Conservation (phyloP, 2,329 filamentous ascomycete species). For the Trichoderma gracile region DNA sequence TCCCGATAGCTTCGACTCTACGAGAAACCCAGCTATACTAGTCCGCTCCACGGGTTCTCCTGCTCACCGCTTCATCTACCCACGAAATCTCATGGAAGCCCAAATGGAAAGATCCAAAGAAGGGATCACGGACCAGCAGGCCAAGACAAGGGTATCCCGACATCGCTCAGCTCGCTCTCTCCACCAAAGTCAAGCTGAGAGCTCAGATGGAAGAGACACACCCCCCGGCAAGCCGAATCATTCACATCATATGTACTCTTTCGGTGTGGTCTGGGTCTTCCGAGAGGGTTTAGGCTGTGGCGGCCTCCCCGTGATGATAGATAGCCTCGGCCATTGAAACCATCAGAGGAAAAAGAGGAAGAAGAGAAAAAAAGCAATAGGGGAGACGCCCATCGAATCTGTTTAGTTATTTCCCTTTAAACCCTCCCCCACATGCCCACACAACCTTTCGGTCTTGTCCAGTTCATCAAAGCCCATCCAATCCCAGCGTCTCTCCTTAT, state of each 20-base stretch:
- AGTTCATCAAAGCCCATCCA: too few species aligned
- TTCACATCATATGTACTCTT: not conserved
- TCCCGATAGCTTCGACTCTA: too few species aligned
- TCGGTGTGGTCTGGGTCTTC: not conserved
- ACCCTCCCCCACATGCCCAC: not conserved
- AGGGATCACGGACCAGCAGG: not conserved
- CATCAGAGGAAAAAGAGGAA: not conserved
- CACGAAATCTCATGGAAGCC: not conserved
- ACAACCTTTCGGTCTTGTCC: not conserved
- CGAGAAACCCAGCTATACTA: not conserved
- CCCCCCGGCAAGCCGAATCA: not conserved
- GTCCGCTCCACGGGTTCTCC: not conserved
- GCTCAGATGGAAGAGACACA: too few species aligned
- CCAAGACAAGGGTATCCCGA: constrained; percentile 12
- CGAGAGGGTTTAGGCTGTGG: not conserved
- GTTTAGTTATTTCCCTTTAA: not conserved
- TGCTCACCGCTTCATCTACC: too few species aligned
- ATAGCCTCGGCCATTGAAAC: constrained; percentile 9
- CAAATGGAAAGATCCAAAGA: not conserved
- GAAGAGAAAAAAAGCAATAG: not conserved
- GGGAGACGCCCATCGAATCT: not conserved
- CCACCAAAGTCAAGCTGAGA: not conserved
- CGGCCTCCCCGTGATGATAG: constrained; percentile 22
- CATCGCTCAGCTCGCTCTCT: not conserved
- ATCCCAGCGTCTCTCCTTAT: too few species aligned